A percentile compares a stretch with the other conserved stretches of the same genome.
Conservation (phyloP, 768 basidiomycete species). For the Amanita pallidorosea region DNA sequence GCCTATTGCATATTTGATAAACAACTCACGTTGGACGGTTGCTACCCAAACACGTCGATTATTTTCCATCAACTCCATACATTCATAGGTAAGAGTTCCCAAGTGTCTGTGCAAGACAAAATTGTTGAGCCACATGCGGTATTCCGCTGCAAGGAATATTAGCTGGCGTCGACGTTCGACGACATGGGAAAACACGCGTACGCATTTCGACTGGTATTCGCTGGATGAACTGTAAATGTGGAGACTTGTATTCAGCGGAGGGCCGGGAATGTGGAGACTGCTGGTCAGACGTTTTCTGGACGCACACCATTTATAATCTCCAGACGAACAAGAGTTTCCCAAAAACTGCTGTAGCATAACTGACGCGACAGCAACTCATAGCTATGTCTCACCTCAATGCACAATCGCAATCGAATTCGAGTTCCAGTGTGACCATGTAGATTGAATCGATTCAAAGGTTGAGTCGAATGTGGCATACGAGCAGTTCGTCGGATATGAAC, state of each 20-base stretch:
- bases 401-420: neutral
- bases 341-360: neutral
- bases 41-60: neutral
- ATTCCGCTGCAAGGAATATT: neutral
- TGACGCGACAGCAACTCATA: neutral
- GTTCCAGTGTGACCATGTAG: no score
- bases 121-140: conserved; percentile 1
- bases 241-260: no score
- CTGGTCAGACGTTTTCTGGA: no score
- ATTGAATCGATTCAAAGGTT: no score
- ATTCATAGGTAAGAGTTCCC: neutral
- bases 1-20: neutral
- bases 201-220: no score
- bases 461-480: no score
- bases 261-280: no score
- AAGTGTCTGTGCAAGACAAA: neutral
- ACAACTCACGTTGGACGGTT: neutral
- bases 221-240: no score
- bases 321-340: neutral
- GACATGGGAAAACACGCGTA: neutral
- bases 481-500: no score
- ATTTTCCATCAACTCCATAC: neutral
- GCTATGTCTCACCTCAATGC: neutral
- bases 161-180: neutral
- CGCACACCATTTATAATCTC: neutral